Base-by-base conservation (phyloP, 805 yeast genomes). In the Yarrowia bubula region DNA sequence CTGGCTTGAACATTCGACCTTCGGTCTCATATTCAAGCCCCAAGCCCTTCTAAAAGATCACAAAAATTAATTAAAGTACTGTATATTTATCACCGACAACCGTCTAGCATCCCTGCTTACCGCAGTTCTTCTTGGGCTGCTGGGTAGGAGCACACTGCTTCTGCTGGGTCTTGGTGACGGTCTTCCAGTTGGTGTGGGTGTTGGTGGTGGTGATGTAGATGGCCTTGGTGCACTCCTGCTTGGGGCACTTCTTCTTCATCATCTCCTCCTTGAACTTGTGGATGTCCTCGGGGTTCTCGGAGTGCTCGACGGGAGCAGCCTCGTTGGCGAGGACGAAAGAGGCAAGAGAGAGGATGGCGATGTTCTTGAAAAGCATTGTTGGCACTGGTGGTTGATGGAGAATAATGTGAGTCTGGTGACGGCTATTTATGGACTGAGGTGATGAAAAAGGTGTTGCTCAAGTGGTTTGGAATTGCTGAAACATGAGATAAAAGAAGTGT, bases 291-390 rank as follows among this genome's bases (percentile, higher is more conserved):
- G 57, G 57, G 42, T 35, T 35, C 42, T 50, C 55, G 17, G 41
- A 11, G 51, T 47, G 50, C 31, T 46, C 51, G 14, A 48, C 41
- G 13, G 55, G 41, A 48, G 28, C 55, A 13, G 55, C 55, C 41
- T 48, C 41, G 55, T 48, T 48, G 55, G 57, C 57, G n/a, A 50
- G 42, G n/a, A 13, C 57, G 7, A 50, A 50, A 18, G 57, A 41
- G 57, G 57, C 57, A 32, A 50, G 57, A 50, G 57, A 50, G 42
- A 50, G 57, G 10, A 50, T 11, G 32, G 57, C 57, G 14, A 50
- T 37, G 57, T 50, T 35, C 42, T 50, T 50, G 57, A 50, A 37
- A 50, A 50, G 57, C 57, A 50, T 50, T 41, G 17, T 50, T 22
- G 28, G 5, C 28, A 10, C 7, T 2, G 22, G 28, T 10, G 22